phyloP scores from a whole-genome alignment of 805 yeast genomes.

The Ogataea pini region DNA sequence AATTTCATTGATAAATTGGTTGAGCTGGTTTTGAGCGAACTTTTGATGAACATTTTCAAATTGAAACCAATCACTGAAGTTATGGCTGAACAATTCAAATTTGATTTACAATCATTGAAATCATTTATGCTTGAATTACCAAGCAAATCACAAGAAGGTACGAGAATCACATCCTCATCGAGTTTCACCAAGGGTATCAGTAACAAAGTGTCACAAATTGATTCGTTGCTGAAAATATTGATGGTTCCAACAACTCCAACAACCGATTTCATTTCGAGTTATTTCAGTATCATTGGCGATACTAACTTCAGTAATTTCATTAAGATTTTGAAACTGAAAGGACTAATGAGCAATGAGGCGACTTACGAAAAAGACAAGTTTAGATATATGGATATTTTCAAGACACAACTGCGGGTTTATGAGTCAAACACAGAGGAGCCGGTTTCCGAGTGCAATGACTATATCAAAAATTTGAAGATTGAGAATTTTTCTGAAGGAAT shows the following conservation, averaged over 20 bases:
- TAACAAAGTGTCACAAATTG: conserved; percentile 39
- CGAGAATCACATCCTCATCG: conserved; percentile 29
- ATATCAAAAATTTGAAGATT: conserved; percentile 28
- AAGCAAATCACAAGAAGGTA: conserved; percentile 42
- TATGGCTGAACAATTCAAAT: conserved; percentile 75
- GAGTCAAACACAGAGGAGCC: conserved; percentile 33
- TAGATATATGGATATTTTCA: conserved; percentile 42
- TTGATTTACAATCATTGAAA: conserved; percentile 71
- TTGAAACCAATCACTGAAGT: conserved; percentile 70
- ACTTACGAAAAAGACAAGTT: conserved; percentile 39
- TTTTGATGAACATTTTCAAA: conserved; percentile 55
- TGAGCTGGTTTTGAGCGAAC: conserved; percentile 59
- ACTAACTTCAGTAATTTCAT: conserved; percentile 59
- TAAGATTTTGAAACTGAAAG: conserved; percentile 66
- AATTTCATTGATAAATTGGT: conserved; percentile 75
- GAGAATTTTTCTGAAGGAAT: conserved; percentile 18
- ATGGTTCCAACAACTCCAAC: conserved; percentile 68
- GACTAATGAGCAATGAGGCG: conserved; percentile 35
- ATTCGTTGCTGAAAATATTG: conserved; percentile 66
- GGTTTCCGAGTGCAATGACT: conserved; percentile 30
- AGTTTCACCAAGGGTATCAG: conserved; percentile 31
- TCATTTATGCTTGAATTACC: conserved; percentile 50
- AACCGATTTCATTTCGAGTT: conserved; percentile 59
- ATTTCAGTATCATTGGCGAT: conserved; percentile 69
- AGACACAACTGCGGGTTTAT: conserved; percentile 38